phyloP scores from a whole-genome alignment of 2,329 filamentous ascomycete species.

The Colletotrichum australisinense region DNA sequence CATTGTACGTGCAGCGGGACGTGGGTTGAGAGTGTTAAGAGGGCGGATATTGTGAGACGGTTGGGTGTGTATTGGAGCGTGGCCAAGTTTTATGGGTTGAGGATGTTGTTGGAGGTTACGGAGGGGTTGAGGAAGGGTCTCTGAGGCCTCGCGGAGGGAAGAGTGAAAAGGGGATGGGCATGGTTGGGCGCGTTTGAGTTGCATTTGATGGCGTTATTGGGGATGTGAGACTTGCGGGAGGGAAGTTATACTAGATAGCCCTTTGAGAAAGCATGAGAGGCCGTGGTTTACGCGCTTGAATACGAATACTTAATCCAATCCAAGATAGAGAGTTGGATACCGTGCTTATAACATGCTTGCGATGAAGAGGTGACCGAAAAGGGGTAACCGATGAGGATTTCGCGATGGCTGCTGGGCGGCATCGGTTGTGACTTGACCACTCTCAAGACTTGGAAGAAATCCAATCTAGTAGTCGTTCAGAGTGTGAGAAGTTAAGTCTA shows the following conservation, averaged over 20 bases:
- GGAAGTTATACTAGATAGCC: neutral
- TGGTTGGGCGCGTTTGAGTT: neutral
- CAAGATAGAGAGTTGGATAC: too few relatives aligned
- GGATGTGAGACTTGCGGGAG: neutral
- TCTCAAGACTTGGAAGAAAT: too few relatives aligned
- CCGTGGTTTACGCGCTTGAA: neutral
- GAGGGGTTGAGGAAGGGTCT: conserved; percentile 66
- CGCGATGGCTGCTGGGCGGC: too few relatives aligned
- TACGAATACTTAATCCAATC: neutral
- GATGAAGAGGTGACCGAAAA: too few relatives aligned
- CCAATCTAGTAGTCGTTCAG: too few relatives aligned
- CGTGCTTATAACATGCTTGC: too few relatives aligned
- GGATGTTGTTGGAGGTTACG: conserved; percentile 83
- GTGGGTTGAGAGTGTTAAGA: conserved; percentile 80
- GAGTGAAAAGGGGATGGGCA: neutral
- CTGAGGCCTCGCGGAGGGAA: conserved; percentile 40
- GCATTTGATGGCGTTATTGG: neutral
- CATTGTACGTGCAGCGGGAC: conserved; percentile 93
- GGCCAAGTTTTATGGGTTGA: conserved; percentile 81
- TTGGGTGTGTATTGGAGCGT: conserved; percentile 80
- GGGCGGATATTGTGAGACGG: conserved; percentile 72
- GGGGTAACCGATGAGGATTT: too few relatives aligned
- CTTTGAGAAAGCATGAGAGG: neutral
- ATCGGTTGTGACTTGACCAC: too few relatives aligned
- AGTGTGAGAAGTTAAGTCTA: too few relatives aligned